Base-by-base conservation (phyloP, 305 asterid genomes). In the Fraxinus sp. region DNA sequence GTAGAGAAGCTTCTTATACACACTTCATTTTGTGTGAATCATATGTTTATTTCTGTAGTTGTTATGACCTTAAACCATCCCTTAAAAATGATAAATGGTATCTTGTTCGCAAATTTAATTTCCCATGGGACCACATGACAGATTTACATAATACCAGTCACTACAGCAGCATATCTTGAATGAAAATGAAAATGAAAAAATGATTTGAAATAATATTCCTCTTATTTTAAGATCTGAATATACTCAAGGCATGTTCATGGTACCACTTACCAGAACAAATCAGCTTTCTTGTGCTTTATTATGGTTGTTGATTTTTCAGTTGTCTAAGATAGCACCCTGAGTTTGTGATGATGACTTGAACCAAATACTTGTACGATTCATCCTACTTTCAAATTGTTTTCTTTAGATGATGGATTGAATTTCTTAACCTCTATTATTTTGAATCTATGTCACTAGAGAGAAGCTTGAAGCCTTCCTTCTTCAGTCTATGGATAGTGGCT, bases 401-500 rank as follows among this genome's bases (percentile, higher is more conserved):
- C n/a, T 71, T 35, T 9, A 7, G 49, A 16, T 83, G 82, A 77
- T 46, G 49, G 57, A 83, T 78, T 79, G 11, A 68, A 74, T 22
- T 83, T 82, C 78, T 75, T 66, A 59, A 78, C 70, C 20, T 81
- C 57, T 83, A 78, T 33, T 52, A 76, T 82, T 41, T 41, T 79
- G 79, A 32, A 33, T 83, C 79, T 78, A 35, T 75, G 57, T 85
- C 81, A 64, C 82, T 66, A 96, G 99, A 87, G 99, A 94, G 91
- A 96, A 92, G 92, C 97, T 96, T 43, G 98, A 94, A 88, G 92
- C 92, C 28, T 96, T 96, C 92, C 95, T 96, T 83, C 89, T 91
- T 84, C 90, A 89, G 83, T 87, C 96, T 73, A 89, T 96, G 87
- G 97, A 94, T 90, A 92, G 87, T 89, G 98, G 94, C 79, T 79